Evolutionary conservation across 2,329 filamentous ascomycete species (phyloP), one percentile per base, ranked within the genome.

Genomic region (Penicillium sp.): DNA sequence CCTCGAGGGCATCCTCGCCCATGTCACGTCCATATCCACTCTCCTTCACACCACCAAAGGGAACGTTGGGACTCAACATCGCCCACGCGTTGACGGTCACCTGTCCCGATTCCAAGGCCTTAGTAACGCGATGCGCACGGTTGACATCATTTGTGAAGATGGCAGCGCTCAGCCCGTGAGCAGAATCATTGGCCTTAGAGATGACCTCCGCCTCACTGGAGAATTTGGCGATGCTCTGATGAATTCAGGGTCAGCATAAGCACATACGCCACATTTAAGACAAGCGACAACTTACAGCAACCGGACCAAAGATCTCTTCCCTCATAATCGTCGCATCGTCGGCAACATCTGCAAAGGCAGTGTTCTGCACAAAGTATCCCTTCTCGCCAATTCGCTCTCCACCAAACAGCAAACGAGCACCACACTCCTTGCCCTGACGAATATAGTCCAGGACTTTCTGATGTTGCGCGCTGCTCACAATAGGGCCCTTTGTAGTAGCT

Each of bases 331-430:
- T 59, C 79, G 61, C 84, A 11, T 78, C 71, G n/a, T 77, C 71
- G 3, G 75, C 78, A 3, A 83, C 77, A 33, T 80, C 78, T 1
- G 79, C 77, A 58, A 87, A 79, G 39, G 86, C 75, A 0, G 84
- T 87, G 1, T 84, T 84, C 65, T 84, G 79, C 66, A 87, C 86
- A 73, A 87, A 89, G 69, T 85, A 88, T 3, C 87, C 86, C 1
- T 77, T 63, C 0, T 67, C 49, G 0, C 64, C 65, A 2, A 67
- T 58, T 19, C 44, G 56, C n/a, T 62, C 53, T 1, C 68, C 68
- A 5, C 68, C 68, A 35, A 67, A 65, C 21, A 70, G 43, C 33
- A 69, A 44, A 33, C 48, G 49, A 4, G 65, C 65, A 0, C 66
- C 66, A 3, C 50, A 60, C 39, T 65, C 42, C 49, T 66, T 64